Evolutionary conservation across 2,329 filamentous ascomycete species (phyloP).

Genomic region (Sporothrix brasiliensis): DNA sequence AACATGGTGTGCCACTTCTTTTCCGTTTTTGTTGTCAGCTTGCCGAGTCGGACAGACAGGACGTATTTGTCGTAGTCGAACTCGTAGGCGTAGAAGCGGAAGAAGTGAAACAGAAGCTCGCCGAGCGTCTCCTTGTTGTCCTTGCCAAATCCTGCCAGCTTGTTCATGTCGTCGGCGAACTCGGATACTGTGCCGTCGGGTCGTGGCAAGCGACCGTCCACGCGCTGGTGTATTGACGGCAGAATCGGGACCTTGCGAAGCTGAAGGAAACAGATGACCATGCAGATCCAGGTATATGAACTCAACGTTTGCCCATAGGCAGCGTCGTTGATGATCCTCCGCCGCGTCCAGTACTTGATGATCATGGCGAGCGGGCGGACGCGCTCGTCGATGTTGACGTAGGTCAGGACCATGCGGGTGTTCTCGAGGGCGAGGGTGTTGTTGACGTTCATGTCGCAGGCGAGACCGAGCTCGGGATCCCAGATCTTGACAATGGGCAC

Average conservation of each 20-base stretch:
- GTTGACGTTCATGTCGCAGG: constrained; percentile 99
- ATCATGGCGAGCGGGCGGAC: constrained; percentile 94
- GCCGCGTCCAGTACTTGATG: constrained; percentile 95
- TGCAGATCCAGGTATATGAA: constrained; percentile 98
- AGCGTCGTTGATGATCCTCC: constrained; percentile 91
- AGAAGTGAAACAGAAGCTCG: constrained; percentile 91
- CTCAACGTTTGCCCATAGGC: constrained; percentile 92
- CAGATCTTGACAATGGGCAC: constrained; percentile 98
- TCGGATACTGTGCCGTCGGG: constrained; percentile 69
- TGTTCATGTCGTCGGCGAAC: constrained; percentile 84
- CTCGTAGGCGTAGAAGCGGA: constrained; percentile 91
- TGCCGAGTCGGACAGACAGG: constrained; percentile 82
- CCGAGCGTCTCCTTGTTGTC: constrained; percentile 82
- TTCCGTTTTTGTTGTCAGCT: constrained; percentile 74
- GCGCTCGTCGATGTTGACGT: constrained; percentile 88
- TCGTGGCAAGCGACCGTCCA: constrained; percentile 62
- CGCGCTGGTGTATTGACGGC: constrained; percentile 78
- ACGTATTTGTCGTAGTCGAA: constrained; percentile 85
- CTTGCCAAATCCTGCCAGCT: constrained; percentile 71
- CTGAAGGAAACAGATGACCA: constrained; percentile 96
- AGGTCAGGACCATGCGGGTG: constrained; percentile 96
- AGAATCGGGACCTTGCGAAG: constrained; percentile 81
- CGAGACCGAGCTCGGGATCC: constrained; percentile 87
- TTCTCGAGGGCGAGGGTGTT: constrained; percentile 94
- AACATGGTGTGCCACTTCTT: constrained; percentile 83